These are phyloP conservation scores for Ambrosiella beaveri DNA, from an alignment of 2,329 filamentous ascomycete species.

Conservation along the genomic window DNA sequence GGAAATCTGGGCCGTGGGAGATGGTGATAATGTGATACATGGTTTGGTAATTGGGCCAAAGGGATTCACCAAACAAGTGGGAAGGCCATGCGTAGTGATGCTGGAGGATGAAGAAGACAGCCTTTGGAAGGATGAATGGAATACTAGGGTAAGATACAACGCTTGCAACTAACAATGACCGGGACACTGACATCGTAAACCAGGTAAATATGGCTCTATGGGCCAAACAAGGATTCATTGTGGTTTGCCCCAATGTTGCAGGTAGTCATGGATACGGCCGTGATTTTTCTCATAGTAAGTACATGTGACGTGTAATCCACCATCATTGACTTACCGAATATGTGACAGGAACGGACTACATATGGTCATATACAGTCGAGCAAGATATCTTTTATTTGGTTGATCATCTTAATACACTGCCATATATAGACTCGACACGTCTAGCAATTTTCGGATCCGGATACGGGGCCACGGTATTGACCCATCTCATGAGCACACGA, in stretches of 20 bases:
- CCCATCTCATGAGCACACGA: conserved; percentile 38
- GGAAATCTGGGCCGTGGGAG: conserved; percentile 26
- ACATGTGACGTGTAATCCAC: not conserved
- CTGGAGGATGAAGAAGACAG: conserved; percentile 26
- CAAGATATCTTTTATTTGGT: conserved; percentile 38
- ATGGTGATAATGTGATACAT: conserved; percentile 21
- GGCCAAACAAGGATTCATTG: conserved; percentile 43
- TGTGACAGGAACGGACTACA: not conserved
- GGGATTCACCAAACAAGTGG: conserved; percentile 21
- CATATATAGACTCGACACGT: conserved; percentile 36
- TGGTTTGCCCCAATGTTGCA: conserved; percentile 41
- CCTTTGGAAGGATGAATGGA: conserved; percentile 37
- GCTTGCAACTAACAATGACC: not conserved
- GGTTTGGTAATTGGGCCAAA: conserved; percentile 24
- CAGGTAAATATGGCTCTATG: conserved; percentile 38
- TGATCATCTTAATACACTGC: conserved; percentile 30
- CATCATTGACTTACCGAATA: not conserved
- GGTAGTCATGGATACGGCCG: conserved; percentile 40
- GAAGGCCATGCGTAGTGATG: conserved; percentile 23
- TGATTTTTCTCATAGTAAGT: conserved; percentile 20
- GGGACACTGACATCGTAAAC: not conserved
- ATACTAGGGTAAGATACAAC: conserved; percentile 21
- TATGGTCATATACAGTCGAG: conserved; percentile 1
- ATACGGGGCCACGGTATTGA: conserved; percentile 44
- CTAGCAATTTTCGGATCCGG: conserved; percentile 35